Conservation (phyloP, 2,329 filamentous ascomycete species). For the Pleomassaria siparia region DNA sequence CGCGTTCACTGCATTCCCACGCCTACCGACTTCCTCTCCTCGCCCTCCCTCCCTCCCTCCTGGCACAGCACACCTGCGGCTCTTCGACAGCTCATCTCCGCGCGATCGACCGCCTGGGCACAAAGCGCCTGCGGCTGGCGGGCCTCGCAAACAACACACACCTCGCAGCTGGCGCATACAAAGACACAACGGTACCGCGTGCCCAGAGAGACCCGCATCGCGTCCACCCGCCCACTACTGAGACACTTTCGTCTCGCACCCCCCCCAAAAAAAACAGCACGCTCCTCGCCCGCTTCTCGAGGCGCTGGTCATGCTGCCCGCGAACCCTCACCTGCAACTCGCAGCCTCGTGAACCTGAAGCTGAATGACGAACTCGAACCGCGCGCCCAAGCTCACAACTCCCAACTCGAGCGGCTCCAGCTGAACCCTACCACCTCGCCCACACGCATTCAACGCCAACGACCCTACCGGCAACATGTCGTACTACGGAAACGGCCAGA, state of each 20-base stretch:
- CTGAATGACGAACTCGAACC: constrained; percentile 37
- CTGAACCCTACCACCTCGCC: constrained; percentile 10
- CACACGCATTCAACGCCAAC: background rate
- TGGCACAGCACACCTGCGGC: too few species aligned
- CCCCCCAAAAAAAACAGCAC: constrained; percentile 31
- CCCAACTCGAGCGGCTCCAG: constrained; percentile 12
- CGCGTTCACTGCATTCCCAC: background rate
- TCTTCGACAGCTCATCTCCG: background rate
- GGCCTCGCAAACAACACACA: background rate
- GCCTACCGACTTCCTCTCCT: background rate
- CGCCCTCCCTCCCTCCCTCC: too few species aligned
- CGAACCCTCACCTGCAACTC: constrained; percentile 19
- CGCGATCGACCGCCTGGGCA: constrained; percentile 5
- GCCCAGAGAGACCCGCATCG: background rate
- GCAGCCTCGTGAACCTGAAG: constrained; percentile 35
- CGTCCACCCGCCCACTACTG: background rate
- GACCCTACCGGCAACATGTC: constrained; percentile 51
- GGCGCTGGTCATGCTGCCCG: constrained; percentile 3
- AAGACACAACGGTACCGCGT: background rate
- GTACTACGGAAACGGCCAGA: constrained; percentile 58
- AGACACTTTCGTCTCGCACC: constrained; percentile 12
- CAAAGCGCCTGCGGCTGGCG: constrained; percentile 3
- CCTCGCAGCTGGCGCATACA: constrained; percentile 4
- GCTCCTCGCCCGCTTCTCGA: background rate
- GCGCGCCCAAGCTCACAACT: constrained; percentile 18